Base-by-base conservation (phyloP, 208 protist genomes). In the Acanthamoeba polyphaga region DNA sequence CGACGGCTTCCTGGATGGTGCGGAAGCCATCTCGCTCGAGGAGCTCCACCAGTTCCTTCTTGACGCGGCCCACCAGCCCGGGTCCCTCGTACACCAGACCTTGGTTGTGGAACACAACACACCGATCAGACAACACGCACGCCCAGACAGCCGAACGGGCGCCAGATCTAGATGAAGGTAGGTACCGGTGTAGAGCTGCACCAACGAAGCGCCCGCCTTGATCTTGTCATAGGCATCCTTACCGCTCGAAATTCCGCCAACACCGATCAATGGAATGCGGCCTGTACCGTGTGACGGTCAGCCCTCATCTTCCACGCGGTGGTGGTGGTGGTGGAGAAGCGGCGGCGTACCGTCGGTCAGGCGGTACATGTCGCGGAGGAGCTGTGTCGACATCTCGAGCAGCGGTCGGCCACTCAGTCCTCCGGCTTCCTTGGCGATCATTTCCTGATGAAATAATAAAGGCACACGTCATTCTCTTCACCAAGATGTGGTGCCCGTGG, bases 141-240 rank as follows among this genome's bases (percentile, higher is more conserved):
- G 34, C 22, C 1, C 7, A 19, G 60, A 9, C 15, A n/a, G 60
- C 10, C 15, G 24, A 10, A n/a, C 15, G 22, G 60, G 60, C 0
- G 19, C 60, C 22, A 66, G 60, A n/a, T 15, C 10, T 19, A 12
- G 53, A 2, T 66, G 24, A 66, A 66, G 10, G 60, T 0, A 66
- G 22, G 60, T 66, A 43, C 58, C 58, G 7, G 96, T 97, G 94
- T 98, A 98, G 46, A 98, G 49, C 95, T 98, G 97, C 72, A 98
- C 96, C 5, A 97, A 34, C 34, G 78, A 95, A 17, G 97, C 97
- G 43, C 97, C 97, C 17, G 95, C 90, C 53, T 92, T 43, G 22
- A 98, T 98, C 94, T 98, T 98, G 24, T 96, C 95, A 38, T 96
- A 97, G 13, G 95, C 97, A 32, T 98, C 96, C 22, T 95, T 9